These are phyloP conservation scores for Gyrodon lividus DNA, from an alignment of 768 basidiomycete species.

Conservation along the genomic window DNA sequence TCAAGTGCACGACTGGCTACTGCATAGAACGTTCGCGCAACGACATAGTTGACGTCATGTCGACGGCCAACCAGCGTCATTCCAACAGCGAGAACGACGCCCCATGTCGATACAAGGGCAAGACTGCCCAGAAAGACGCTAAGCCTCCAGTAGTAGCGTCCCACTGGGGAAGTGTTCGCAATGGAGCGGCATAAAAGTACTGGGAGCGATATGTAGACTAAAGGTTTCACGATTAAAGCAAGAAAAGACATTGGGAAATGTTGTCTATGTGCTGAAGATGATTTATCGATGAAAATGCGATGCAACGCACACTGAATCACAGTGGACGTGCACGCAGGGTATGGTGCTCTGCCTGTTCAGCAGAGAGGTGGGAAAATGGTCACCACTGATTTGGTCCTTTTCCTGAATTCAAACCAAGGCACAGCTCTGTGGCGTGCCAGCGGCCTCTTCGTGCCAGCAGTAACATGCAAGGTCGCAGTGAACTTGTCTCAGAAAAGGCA, in stretches of 20 bases:
- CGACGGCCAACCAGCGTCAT: constrained; percentile 66
- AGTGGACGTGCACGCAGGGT: constrained; percentile 21
- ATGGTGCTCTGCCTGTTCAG: constrained; percentile 12
- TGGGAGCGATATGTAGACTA: constrained; percentile 78
- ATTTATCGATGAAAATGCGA: constrained; percentile 10
- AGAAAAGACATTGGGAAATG: constrained; percentile 58
- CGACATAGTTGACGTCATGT: constrained; percentile 78
- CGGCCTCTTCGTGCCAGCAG: too few relatives aligned
- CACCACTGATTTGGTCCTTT: constrained; percentile 4
- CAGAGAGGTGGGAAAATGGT: constrained; percentile 33
- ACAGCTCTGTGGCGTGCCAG: too few relatives aligned
- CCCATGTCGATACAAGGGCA: constrained; percentile 68
- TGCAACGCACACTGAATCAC: constrained; percentile 26
- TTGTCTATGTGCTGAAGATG: constrained; percentile 11
- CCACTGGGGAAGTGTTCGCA: constrained; percentile 51
- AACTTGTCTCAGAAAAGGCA: too few relatives aligned
- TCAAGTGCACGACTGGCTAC: constrained; percentile 63
- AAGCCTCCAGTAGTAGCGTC: constrained; percentile 71
- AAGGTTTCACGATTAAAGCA: constrained; percentile 57
- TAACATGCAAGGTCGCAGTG: too few relatives aligned
- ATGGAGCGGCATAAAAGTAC: constrained; percentile 62
- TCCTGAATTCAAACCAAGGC: background rate
- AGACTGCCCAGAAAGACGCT: constrained; percentile 73
- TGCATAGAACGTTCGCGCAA: constrained; percentile 81
- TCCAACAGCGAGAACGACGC: constrained; percentile 63